These are phyloP conservation scores for Fusarium sp. DNA, from an alignment of 2,329 filamentous ascomycete species.

Conservation along the genomic window DNA sequence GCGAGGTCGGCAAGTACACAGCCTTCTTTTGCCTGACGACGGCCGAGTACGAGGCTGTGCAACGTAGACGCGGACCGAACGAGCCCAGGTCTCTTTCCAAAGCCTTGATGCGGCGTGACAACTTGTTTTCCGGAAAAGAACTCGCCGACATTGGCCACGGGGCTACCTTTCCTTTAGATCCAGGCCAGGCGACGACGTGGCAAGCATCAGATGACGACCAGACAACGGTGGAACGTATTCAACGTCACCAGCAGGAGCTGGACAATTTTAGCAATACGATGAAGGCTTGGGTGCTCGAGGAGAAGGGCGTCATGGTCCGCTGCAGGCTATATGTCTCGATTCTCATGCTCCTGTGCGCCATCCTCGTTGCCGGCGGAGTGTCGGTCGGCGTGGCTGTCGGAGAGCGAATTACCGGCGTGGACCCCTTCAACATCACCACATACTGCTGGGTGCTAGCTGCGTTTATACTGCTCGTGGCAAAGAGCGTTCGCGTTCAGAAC, in stretches of 20 bases:
- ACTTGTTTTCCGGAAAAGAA: neutral
- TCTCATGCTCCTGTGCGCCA: neutral
- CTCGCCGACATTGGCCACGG: neutral
- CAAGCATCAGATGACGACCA: neutral
- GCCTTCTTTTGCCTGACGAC: neutral
- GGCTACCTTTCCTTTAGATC: no score
- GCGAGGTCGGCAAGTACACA: neutral
- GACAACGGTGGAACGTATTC: neutral
- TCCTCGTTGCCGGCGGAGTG: constrained; percentile 39
- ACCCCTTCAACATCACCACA: constrained; percentile 45
- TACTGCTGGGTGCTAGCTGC: constrained; percentile 43
- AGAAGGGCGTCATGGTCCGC: neutral
- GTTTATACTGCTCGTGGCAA: constrained; percentile 41
- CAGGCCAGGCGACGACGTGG: no score
- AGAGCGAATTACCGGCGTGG: constrained; percentile 42
- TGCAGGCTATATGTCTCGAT: neutral
- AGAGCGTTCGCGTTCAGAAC: constrained; percentile 35
- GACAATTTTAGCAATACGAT: neutral
- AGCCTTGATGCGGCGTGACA: neutral
- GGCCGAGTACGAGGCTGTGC: neutral
- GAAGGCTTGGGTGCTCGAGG: neutral
- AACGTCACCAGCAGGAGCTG: neutral
- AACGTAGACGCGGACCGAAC: neutral
- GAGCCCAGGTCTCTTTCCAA: neutral
- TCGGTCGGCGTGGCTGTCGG: constrained; percentile 40